These are phyloP conservation scores for Kwoniella heveanensis DNA, from an alignment of 768 basidiomycete species.

Conservation along the genomic window DNA sequence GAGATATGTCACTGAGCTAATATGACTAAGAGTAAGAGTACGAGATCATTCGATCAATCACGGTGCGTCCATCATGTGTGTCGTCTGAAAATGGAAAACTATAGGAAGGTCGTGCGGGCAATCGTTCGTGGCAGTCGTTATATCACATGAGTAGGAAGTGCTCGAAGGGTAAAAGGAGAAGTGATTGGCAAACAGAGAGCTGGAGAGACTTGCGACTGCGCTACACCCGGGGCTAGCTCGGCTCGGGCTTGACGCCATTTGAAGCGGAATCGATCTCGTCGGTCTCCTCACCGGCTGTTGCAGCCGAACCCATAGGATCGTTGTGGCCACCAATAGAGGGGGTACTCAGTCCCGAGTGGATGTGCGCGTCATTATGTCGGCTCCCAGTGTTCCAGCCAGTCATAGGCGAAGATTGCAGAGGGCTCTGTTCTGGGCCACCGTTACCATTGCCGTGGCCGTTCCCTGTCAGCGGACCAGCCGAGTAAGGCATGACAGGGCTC, in stretches of 20 bases:
- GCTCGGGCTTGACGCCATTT: not conserved
- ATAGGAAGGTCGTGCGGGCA: not conserved
- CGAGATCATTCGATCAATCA: not conserved
- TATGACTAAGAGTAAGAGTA: too few relatives aligned
- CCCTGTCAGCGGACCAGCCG: constrained; percentile 4
- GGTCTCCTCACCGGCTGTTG: not conserved
- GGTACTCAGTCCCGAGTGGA: not conserved
- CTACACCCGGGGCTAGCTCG: not conserved
- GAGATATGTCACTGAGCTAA: too few relatives aligned
- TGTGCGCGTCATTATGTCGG: not conserved
- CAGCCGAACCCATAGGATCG: not conserved
- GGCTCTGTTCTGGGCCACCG: not conserved
- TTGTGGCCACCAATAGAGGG: not conserved
- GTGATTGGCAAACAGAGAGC: too few relatives aligned
- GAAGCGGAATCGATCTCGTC: not conserved
- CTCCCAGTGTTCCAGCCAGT: not conserved
- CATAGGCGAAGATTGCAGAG: not conserved
- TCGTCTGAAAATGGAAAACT: too few relatives aligned
- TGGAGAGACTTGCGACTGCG: too few relatives aligned
- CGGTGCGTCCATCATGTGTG: too few relatives aligned
- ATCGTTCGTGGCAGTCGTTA: too few relatives aligned
- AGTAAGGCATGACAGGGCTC: constrained; percentile 13
- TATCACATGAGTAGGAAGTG: too few relatives aligned
- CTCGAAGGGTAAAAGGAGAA: too few relatives aligned
- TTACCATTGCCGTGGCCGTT: not conserved